Evolutionary conservation across 805 yeast genomes (phyloP).

Genomic region (Tetrapisispora fleetii): DNA sequence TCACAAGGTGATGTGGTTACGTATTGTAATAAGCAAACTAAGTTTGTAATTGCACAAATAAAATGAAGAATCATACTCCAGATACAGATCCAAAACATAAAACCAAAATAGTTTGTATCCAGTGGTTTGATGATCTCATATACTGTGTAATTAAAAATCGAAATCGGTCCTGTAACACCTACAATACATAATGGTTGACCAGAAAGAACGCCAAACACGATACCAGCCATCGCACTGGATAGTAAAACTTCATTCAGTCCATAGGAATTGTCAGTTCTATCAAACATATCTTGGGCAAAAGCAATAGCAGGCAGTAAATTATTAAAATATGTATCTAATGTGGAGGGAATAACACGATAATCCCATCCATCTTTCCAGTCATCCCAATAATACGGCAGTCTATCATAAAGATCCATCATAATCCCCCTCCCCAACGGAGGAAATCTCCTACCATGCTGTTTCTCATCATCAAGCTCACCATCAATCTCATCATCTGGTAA

Average conservation of each 20-base stretch:
- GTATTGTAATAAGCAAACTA: constrained; percentile 54
- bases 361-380: constrained; percentile 80
- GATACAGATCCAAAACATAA: constrained; percentile 91
- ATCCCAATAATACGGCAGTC: constrained; percentile 54
- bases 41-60: constrained; percentile 57
- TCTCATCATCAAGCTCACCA: neutral
- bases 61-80: constrained; percentile 86
- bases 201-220: constrained; percentile 71
- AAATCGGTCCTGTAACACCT: constrained; percentile 94
- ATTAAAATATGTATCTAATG: constrained; percentile 76
- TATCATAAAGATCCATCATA: constrained; percentile 28
- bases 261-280: constrained; percentile 73
- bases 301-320: constrained; percentile 89
- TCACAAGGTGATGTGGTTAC: constrained; percentile 83
- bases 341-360: constrained; percentile 81
- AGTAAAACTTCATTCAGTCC: constrained; percentile 87
- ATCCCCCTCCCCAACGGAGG: constrained; percentile 29
- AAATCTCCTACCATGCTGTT: constrained; percentile 5
- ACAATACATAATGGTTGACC: constrained; percentile 94
- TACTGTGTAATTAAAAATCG: constrained; percentile 87
- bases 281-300: constrained; percentile 95
- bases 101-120: constrained; percentile 59
- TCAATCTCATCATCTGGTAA: neutral
- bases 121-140: constrained; percentile 29
- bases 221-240: constrained; percentile 80